Conservation (phyloP, 768 basidiomycete genomes). For the Favolaschia claudopus region DNA sequence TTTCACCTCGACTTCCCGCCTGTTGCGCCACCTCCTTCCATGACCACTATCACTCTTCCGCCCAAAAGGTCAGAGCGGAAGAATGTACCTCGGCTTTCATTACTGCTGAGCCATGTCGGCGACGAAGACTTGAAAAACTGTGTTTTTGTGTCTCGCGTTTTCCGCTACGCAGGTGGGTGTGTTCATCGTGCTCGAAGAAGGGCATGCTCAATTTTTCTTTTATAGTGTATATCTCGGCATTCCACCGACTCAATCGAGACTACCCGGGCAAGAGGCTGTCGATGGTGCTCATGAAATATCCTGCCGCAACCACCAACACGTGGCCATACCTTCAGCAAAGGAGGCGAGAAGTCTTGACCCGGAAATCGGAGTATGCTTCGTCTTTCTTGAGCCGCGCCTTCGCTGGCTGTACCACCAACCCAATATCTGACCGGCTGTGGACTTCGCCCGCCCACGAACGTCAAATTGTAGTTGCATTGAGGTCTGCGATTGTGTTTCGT, state of each 20-base stretch:
- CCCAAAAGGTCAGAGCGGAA: constrained; percentile 67
- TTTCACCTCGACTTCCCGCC: constrained; percentile 46
- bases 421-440: constrained; percentile 61
- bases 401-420: constrained; percentile 24
- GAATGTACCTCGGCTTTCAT: constrained; percentile 56
- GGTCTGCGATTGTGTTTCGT: constrained; percentile 46
- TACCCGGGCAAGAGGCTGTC: constrained; percentile 61
- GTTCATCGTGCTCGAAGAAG: neutral
- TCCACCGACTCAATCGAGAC: constrained; percentile 49
- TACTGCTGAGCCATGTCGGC: constrained; percentile 60
- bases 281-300: constrained; percentile 44
- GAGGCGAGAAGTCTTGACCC: constrained; percentile 46
- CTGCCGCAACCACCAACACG: constrained; percentile 61
- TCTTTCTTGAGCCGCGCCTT: constrained; percentile 60
- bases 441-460: constrained; percentile 62
- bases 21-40: constrained; percentile 20
- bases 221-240: constrained; percentile 71
- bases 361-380: constrained; percentile 47
- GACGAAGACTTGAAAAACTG: constrained; percentile 53
- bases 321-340: constrained; percentile 76
- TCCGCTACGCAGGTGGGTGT: constrained; percentile 68
- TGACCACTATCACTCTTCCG: constrained; percentile 59
- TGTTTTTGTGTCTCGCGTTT: constrained; percentile 61
- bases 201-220: constrained; percentile 8
- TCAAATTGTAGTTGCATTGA: constrained; percentile 62